These are phyloP conservation scores for Aegilops speltoides DNA, from an alignment of 176 grass and related monocot species.

Conservation along the genomic window DNA sequence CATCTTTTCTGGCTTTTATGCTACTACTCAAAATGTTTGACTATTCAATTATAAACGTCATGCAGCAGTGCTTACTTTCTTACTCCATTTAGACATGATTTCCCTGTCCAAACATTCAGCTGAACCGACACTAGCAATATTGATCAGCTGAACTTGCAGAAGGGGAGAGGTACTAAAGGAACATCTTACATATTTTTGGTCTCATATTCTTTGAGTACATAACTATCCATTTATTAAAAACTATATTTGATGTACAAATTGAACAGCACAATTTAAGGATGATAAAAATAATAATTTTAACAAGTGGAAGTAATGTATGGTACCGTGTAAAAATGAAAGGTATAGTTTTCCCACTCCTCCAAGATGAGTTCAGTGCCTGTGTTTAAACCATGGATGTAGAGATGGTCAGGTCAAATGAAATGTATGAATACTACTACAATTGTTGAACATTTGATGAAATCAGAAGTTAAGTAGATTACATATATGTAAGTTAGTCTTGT, in stretches of 20 bases:
- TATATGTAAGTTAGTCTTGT: too few species aligned
- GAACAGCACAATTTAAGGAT: background rate
- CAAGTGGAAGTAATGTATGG: constrained; percentile 1
- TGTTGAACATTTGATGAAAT: background rate
- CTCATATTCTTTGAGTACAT: background rate
- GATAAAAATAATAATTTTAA: background rate
- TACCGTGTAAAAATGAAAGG: constrained; percentile 97
- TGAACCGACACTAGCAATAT: background rate
- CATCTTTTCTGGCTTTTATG: too few species aligned
- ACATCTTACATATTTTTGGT: background rate
- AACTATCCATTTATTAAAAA: background rate
- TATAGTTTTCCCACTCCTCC: constrained; percentile 78
- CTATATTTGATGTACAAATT: background rate
- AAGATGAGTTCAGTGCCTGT: constrained; percentile 77
- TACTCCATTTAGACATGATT: too few species aligned
- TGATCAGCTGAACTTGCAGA: background rate
- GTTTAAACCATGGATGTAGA: constrained; percentile 3
- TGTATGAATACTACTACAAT: background rate
- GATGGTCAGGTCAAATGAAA: background rate
- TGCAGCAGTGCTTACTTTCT: too few species aligned
- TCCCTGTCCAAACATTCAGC: too few species aligned
- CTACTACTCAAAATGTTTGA: too few species aligned
- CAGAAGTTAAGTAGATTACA: too few species aligned
- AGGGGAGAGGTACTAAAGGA: background rate
- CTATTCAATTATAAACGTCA: too few species aligned